Base-by-base conservation (phyloP, 306 rosid genomes). In the Quercus cerris region DNA sequence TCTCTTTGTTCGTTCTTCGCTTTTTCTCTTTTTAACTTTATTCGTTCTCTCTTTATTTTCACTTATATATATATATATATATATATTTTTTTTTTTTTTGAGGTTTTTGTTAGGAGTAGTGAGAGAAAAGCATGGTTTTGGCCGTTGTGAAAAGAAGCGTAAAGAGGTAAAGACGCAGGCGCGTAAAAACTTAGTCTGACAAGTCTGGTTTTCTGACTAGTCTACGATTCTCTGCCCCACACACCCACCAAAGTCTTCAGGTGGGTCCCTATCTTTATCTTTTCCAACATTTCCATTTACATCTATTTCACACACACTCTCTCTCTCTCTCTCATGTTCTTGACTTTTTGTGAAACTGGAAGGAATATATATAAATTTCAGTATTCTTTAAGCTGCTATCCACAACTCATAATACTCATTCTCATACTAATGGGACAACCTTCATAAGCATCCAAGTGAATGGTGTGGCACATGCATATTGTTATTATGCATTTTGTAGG, bases 91-190 rank as follows among this genome's bases (percentile, higher is more conserved):
- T 74, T 31, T 4, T 27, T 17, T 4, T 14, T n/a, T 6, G 30
- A 27, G 38, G 20, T 6, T 30, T n/a, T 28, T 12, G 85, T 25
- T 25, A 2, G 76, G 83, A 78, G 71, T 27, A 73, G 73, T 64
- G 78, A 61, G 82, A 77, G 12, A 80, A 88, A 83, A 75, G 82
- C 52, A 76, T 18, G 75, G 88, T 58, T 75, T 84, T 81, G 88
- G 86, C 28, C 75, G 70, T 59, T 27, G 58, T 33, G 80, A 64
- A 76, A 81, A 79, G 86, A 27, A 67, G 81, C 55, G 75, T 51
- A 76, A 75, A 64, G 57, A 5, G 62, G 14, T 0, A 58, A 56
- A n/a, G 20, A 55, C 41, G 44, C 22, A 12, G 57, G 67, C 73
- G 77, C 69, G 67, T 68, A 63, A 54, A 68, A 81, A 35, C 23